These are phyloP conservation scores for Fusarium oxysporum DNA, from an alignment of 2,329 filamentous ascomycete species.

Conservation along the genomic window DNA sequence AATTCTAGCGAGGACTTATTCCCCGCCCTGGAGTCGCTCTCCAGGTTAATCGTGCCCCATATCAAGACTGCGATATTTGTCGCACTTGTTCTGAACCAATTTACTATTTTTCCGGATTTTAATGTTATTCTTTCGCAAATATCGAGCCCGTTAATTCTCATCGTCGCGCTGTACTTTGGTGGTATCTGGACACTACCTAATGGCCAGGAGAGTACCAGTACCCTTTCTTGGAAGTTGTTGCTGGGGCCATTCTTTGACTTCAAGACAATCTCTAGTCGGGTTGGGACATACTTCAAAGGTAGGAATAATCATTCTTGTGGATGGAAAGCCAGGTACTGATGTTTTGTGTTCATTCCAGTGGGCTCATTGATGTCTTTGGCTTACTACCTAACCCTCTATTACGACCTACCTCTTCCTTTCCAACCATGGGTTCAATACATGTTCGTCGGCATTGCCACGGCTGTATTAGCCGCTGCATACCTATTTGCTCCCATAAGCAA, in stretches of 20 bases:
- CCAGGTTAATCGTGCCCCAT: constrained; percentile 16
- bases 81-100: constrained; percentile 20
- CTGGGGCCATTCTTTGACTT: constrained; percentile 14
- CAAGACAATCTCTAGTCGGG: constrained; percentile 7
- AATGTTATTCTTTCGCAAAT: constrained; percentile 9
- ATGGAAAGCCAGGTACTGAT: neutral
- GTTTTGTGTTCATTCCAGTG: neutral
- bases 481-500: constrained; percentile 22
- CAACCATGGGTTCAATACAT: constrained; percentile 19
- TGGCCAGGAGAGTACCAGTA: neutral
- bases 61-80: constrained; percentile 22
- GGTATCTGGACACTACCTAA: constrained; percentile 10
- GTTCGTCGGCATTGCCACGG: neutral
- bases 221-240: neutral
- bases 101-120: constrained; percentile 5
- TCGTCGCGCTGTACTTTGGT: constrained; percentile 14
- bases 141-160: constrained; percentile 8
- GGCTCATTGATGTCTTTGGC: constrained; percentile 20
- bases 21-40: constrained; percentile 24
- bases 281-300: constrained; percentile 27
- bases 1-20: constrained; percentile 29
- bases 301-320: no score
- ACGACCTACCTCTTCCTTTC: constrained; percentile 14
- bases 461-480: neutral
- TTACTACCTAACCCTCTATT: constrained; percentile 18